Conservation (phyloP, 2,329 filamentous ascomycete species). For the Fusarium dlaminii region DNA sequence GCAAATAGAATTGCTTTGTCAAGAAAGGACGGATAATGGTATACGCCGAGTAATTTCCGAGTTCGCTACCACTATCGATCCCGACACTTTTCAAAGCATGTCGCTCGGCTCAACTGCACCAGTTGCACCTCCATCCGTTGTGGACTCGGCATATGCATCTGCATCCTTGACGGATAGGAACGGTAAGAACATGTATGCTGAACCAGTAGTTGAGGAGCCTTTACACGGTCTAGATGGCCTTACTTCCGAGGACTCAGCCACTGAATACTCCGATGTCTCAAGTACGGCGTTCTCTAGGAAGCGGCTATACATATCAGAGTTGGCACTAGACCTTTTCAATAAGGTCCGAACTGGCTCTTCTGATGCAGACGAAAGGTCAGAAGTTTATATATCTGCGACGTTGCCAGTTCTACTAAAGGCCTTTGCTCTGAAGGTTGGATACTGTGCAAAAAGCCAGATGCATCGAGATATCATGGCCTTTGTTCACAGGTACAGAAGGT, state of each 20-base stretch:
- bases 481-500: neutral
- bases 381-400: neutral
- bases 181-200: neutral
- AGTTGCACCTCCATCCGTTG: neutral
- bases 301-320: neutral
- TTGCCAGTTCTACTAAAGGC: neutral
- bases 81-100: no score
- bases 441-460: neutral
- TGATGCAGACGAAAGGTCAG: no score
- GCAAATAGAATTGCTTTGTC: no score
- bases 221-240: neutral
- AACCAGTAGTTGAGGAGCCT: no score
- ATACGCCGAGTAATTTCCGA: no score
- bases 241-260: neutral
- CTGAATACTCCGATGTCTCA: neutral
- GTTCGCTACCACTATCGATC: no score
- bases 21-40: no score
- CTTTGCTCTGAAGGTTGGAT: neutral
- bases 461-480: neutral
- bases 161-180: neutral
- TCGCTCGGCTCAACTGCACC: no score
- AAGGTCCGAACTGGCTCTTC: no score
- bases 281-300: neutral
- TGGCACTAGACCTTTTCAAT: no score
- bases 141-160: neutral